A percentile compares a stretch with the other conserved stretches of the same genome.
phyloP scores from a whole-genome alignment of 331 rosid genomes.

The Erythrophleum ivorense region DNA sequence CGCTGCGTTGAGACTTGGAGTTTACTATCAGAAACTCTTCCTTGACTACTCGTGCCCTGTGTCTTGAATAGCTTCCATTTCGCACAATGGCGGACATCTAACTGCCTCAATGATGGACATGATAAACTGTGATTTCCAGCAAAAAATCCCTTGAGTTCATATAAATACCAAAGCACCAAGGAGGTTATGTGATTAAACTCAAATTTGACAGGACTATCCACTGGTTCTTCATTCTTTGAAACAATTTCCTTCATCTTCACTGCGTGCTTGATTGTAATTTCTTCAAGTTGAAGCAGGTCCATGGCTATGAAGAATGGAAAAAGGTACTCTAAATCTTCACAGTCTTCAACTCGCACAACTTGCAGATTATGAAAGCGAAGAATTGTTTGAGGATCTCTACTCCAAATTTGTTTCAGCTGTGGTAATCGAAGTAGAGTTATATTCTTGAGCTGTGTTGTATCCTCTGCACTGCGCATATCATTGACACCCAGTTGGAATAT shows the following conservation, averaged over 20 bases:
- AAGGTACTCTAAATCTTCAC: slow-evolving; percentile 17
- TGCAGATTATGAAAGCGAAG: slow-evolving; percentile 13
- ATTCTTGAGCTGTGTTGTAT: background rate
- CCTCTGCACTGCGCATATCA: background rate
- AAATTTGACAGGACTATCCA: background rate
- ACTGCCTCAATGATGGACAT: background rate
- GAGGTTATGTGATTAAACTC: background rate
- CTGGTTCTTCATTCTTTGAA: background rate
- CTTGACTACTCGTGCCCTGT: background rate
- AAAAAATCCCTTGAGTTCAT: background rate
- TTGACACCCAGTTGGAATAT: background rate
- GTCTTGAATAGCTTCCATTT: background rate
- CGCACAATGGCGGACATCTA: background rate
- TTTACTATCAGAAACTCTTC: too few relatives aligned
- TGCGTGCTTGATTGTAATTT: background rate
- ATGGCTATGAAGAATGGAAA: slow-evolving; percentile 24
- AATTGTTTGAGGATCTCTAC: slow-evolving; percentile 18
- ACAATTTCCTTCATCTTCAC: background rate
- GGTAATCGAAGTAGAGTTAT: background rate
- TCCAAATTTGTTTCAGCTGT: slow-evolving; percentile 34
- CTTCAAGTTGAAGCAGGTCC: background rate
- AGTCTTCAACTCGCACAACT: background rate
- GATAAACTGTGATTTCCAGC: background rate
- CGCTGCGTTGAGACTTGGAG: background rate
- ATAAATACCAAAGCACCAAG: background rate